These are phyloP conservation scores for Entoloma clypeatum DNA, from an alignment of 1,284 basidiomycete species.

Conservation along the genomic window DNA sequence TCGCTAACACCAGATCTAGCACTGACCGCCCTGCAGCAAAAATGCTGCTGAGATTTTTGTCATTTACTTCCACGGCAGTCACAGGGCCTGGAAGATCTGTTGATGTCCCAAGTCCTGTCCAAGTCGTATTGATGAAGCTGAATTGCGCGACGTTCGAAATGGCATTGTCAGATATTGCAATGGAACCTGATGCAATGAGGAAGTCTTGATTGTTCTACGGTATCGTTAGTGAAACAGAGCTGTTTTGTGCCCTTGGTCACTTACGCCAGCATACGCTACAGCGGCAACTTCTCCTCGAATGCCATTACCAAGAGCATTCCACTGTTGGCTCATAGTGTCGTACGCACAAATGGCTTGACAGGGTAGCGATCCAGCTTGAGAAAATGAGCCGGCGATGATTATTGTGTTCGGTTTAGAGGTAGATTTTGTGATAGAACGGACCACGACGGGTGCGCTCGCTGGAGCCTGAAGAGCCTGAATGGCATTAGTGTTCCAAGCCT, in stretches of 20 bases:
- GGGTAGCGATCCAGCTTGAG: constrained; percentile 68
- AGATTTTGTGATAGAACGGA: constrained; percentile 73
- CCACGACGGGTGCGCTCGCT: constrained; percentile 56
- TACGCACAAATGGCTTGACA: constrained; percentile 84
- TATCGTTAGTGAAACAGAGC: constrained; percentile 3
- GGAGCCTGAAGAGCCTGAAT: constrained; percentile 55
- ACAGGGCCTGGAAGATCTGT: constrained; percentile 82
- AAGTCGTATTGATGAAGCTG: constrained; percentile 65
- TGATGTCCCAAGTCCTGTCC: constrained; percentile 69
- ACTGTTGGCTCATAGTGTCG: constrained; percentile 65
- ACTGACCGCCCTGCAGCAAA: constrained; percentile 85
- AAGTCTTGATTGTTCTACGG: constrained; percentile 56
- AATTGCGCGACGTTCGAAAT: constrained; percentile 71
- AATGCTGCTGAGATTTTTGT: constrained; percentile 77
- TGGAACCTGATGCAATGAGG: constrained; percentile 73
- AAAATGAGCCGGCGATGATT: constrained; percentile 85
- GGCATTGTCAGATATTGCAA: constrained; percentile 56
- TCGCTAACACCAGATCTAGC: not conserved
- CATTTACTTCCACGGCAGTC: constrained; percentile 83
- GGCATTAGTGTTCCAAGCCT: constrained; percentile 57
- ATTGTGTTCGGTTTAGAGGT: constrained; percentile 60
- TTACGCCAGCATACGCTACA: constrained; percentile 77
- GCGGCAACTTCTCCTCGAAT: constrained; percentile 80
- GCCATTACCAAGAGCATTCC: constrained; percentile 80
- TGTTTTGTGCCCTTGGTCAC: constrained; percentile 27